Conservation (phyloP, 2,329 filamentous ascomycete species). For the Pleurostoma richardsiae region DNA sequence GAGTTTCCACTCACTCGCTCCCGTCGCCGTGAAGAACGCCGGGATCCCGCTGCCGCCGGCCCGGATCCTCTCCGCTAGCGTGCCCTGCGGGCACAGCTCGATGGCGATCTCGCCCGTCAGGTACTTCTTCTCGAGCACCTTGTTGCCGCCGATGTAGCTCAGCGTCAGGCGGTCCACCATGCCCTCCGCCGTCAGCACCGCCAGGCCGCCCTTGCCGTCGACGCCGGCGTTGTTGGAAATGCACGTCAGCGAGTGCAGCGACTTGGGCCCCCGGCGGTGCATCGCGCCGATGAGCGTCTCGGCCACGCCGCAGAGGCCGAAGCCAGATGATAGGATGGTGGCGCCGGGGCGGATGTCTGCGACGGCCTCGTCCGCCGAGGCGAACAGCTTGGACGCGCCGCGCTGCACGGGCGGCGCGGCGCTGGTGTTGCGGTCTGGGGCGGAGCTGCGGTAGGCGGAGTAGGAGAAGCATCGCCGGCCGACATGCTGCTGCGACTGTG, state of each 20-base stretch:
- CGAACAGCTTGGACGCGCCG: conserved; percentile 41
- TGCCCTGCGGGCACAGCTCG: conserved; percentile 73
- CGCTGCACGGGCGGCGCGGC: conserved; percentile 12
- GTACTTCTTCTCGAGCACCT: conserved; percentile 69
- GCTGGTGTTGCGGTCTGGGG: not conserved
- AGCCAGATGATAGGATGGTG: conserved; percentile 70
- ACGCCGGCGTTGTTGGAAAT: conserved; percentile 79
- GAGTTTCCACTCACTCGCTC: conserved; percentile 44
- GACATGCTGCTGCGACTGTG: not conserved
- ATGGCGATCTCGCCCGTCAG: conserved; percentile 68
- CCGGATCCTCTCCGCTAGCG: conserved; percentile 65
- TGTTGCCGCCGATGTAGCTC: conserved; percentile 75
- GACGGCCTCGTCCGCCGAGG: conserved; percentile 61
- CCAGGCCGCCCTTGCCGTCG: conserved; percentile 62
- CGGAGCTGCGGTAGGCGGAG: not conserved
- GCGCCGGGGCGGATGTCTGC: conserved; percentile 66
- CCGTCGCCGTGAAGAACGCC: conserved; percentile 76
- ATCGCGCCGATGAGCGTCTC: conserved; percentile 28
- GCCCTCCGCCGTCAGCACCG: conserved; percentile 62
- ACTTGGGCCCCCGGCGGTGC: conserved; percentile 50
- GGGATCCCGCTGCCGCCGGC: conserved; percentile 73
- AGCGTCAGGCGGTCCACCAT: conserved; percentile 69
- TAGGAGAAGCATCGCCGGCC: conserved; percentile 4
- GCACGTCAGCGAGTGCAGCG: conserved; percentile 64
- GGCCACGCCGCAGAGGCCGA: conserved; percentile 75